Percentiles rank a stretch among this genome's conserved stretches.
These are phyloP conservation scores for Glycine tomentella DNA, from an alignment of 306 rosid genomes.

Conservation along the genomic window DNA sequence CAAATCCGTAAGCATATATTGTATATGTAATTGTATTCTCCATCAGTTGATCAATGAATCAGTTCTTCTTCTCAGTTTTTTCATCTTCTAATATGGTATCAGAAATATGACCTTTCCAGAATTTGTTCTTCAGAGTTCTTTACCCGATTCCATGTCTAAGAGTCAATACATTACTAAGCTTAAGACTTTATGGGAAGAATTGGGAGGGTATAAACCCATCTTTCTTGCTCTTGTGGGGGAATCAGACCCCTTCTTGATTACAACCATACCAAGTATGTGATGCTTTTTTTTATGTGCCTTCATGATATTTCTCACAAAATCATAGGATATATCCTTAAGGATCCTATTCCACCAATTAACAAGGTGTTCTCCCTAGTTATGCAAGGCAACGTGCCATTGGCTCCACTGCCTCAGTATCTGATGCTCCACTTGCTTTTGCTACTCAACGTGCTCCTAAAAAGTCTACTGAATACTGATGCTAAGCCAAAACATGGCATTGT, in stretches of 20 bases:
- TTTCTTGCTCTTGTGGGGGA: background rate
- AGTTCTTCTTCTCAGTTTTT: too few species aligned
- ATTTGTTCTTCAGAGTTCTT: too few species aligned
- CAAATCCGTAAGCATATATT: too few species aligned
- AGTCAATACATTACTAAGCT: background rate
- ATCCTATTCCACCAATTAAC: background rate
- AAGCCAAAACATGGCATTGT: slow-evolving; percentile 8
- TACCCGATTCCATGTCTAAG: too few species aligned
- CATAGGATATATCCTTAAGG: slow-evolving; percentile 1
- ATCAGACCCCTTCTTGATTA: background rate
- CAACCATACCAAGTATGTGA: background rate
- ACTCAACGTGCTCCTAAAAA: background rate
- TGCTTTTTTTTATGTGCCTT: background rate
- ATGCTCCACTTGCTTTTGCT: background rate
- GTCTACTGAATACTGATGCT: background rate
- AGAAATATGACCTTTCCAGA: too few species aligned
- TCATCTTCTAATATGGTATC: too few species aligned
- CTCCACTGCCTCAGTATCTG: background rate
- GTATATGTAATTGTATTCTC: too few species aligned
- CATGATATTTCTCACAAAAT: background rate
- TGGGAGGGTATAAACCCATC: background rate
- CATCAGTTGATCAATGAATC: too few species aligned
- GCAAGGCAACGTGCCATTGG: background rate
- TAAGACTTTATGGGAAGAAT: too few species aligned
- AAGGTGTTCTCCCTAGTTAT: background rate